Conservation (phyloP, 768 basidiomycete species). For the Amylocystis lapponica region DNA sequence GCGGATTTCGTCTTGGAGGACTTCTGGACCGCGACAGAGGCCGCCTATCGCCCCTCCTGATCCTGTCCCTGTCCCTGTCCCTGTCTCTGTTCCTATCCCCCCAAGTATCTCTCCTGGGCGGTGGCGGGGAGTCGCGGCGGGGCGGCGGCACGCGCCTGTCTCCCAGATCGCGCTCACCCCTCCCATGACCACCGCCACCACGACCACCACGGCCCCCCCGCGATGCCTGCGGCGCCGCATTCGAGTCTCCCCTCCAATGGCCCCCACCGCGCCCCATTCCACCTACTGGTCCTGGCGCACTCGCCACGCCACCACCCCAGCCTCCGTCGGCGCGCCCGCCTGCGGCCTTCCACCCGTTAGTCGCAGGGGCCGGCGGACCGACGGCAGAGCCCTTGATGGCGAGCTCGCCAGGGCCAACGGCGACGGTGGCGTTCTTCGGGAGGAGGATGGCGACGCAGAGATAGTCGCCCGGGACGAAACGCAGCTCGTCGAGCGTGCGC, state of each 20-base stretch:
- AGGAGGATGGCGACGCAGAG: slow-evolving; percentile 69
- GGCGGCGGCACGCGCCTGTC: slow-evolving; percentile 38
- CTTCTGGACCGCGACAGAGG: slow-evolving; percentile 35
- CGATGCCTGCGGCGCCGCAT: slow-evolving; percentile 34
- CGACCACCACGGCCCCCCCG: slow-evolving; percentile 41
- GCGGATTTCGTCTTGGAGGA: slow-evolving; percentile 28
- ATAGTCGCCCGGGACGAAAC: slow-evolving; percentile 79
- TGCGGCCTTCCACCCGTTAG: slow-evolving; percentile 30
- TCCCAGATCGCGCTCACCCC: slow-evolving; percentile 27
- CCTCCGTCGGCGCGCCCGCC: slow-evolving; percentile 39
- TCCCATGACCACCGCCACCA: slow-evolving; percentile 22
- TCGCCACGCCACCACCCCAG: slow-evolving; percentile 38
- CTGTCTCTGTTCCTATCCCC: slow-evolving; percentile 22
- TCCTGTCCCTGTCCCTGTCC: slow-evolving; percentile 20
- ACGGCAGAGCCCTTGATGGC: slow-evolving; percentile 44
- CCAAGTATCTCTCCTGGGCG: slow-evolving; percentile 27
- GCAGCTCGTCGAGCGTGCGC: slow-evolving; percentile 70
- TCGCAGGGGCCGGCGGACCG: slow-evolving; percentile 34
- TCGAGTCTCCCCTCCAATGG: slow-evolving; percentile 72
- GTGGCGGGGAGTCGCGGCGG: slow-evolving; percentile 42
- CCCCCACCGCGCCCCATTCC: slow-evolving; percentile 50
- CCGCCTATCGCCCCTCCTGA: slow-evolving; percentile 25
- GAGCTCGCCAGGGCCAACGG: slow-evolving; percentile 40
- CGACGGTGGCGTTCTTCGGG: slow-evolving; percentile 51
- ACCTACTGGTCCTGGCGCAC: slow-evolving; percentile 27